Base-by-base conservation (phyloP, 768 basidiomycete species). In the Leccinum longicurvipes region DNA sequence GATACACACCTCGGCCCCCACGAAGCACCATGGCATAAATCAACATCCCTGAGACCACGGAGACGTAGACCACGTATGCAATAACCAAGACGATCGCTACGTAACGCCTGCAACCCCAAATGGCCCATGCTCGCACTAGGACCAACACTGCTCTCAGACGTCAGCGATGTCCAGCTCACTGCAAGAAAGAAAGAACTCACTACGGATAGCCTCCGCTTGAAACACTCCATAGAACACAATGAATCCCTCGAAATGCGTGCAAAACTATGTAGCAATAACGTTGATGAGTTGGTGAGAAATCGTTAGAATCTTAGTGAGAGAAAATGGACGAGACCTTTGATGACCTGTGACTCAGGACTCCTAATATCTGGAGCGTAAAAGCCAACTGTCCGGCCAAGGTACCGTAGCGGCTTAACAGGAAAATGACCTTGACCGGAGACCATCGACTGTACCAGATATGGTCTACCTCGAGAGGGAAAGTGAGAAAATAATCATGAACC, bases 341-440 rank as follows among this genome's bases (percentile, higher is more conserved):
- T 1, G 63, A 64, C 10, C 28, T 4, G 14, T 58, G 29, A 15
- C 29, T 48, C 28, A 62, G 29, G 8, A 59, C 0, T 12, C 61
- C 61, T 3, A 55, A 8, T 34, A 56, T 61, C 29, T 63, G 51
- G 11, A 65, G 39, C 11, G 19, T 51, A 15, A 55, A 25, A 2
- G 47, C 9, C 1, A 51, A 45, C n/a, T 63, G 64, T 17, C 53
- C 54, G 17, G 51, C n/a, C 23, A 65, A n/a, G 12, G 36, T 60
- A 1, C 47, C 53, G 10, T 64, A 64, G 19, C 63, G 63, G 29
- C 56, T 64, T 50, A 61, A 10, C 3, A 64, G 54, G 32, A 64
- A 65, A 7, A 54, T 23, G 15, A 39, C 25, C 32, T 64, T 62
- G 3, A 50, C 51, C 11, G 36, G 6, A 8, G 9, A 10, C 57